A percentile compares a stretch with the other conserved stretches of the same genome.
Conservation (phyloP, 2,329 filamentous ascomycete genomes). For the Thielaviopsis ethacetica region DNA sequence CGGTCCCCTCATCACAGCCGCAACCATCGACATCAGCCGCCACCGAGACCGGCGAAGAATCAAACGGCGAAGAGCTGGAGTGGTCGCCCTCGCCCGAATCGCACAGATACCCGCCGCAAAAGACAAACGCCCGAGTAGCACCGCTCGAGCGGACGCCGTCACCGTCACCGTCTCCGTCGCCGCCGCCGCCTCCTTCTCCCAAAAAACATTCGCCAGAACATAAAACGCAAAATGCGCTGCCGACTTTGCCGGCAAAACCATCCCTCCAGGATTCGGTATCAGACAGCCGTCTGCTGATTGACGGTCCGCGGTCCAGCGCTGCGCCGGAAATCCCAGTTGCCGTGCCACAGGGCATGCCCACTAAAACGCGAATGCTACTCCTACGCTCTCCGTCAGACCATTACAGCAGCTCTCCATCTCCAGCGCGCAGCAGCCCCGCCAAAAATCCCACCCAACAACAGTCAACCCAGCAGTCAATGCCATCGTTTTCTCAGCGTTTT, state of each 20-base stretch:
- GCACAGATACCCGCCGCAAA: neutral
- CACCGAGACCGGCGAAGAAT: neutral
- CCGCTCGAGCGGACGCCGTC: neutral
- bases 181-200: neutral
- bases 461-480: neutral
- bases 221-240: neutral
- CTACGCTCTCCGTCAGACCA: neutral
- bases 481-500: neutral
- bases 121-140: neutral
- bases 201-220: neutral
- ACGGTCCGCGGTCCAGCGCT: neutral
- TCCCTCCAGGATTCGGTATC: neutral
- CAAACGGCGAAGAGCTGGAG: neutral
- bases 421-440: neutral
- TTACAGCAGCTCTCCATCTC: neutral
- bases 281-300: neutral
- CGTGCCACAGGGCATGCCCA: neutral
- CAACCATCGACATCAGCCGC: neutral
- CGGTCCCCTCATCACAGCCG: neutral
- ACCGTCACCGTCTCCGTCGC: neutral
- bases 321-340: neutral
- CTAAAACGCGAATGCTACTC: neutral
- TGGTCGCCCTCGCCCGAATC: neutral
- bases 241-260: neutral
- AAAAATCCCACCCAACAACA: neutral